A percentile compares a stretch with the other conserved stretches of the same genome.
Conservation (phyloP, 805 yeast species). For the Hanseniaspora pseudoguilliermondii region DNA sequence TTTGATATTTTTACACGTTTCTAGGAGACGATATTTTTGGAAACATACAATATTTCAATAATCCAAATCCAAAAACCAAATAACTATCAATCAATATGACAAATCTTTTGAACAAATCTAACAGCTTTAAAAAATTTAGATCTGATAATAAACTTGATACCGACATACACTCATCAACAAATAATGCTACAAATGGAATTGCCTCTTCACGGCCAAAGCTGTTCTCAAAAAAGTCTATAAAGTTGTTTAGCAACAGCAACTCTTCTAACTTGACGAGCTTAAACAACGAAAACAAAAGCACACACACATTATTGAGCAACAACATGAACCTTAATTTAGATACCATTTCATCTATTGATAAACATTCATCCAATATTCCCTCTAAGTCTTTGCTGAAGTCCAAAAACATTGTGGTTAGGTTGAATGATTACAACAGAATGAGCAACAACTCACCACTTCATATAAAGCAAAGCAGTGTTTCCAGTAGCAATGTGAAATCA, state of each 20-base stretch:
- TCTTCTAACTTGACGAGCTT: neutral
- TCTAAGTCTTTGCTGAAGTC: neutral
- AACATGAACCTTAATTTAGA: neutral
- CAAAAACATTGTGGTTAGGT: conserved; percentile 9
- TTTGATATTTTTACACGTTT: too few species aligned
- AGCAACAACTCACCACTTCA: neutral
- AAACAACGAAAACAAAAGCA: neutral
- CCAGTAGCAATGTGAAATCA: neutral
- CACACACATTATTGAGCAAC: neutral
- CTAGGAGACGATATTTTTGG: too few species aligned
- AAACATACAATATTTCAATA: too few species aligned
- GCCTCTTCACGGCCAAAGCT: conserved; percentile 3
- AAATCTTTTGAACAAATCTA: neutral
- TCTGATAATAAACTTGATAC: neutral
- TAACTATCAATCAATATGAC: neutral
- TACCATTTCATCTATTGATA: neutral
- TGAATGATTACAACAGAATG: conserved; percentile 5
- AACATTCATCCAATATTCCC: neutral
- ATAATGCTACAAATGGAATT: neutral
- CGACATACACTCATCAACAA: neutral
- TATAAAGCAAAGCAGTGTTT: neutral
- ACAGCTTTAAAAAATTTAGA: conserved; percentile 9
- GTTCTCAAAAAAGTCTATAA: conserved; percentile 8
- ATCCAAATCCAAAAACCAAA: too few species aligned
- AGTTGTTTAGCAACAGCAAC: neutral